A percentile compares a stretch with the other conserved stretches of the same genome.
Conservation (phyloP, 2,329 filamentous ascomycete genomes). For the Trichothecium sympodiale region DNA sequence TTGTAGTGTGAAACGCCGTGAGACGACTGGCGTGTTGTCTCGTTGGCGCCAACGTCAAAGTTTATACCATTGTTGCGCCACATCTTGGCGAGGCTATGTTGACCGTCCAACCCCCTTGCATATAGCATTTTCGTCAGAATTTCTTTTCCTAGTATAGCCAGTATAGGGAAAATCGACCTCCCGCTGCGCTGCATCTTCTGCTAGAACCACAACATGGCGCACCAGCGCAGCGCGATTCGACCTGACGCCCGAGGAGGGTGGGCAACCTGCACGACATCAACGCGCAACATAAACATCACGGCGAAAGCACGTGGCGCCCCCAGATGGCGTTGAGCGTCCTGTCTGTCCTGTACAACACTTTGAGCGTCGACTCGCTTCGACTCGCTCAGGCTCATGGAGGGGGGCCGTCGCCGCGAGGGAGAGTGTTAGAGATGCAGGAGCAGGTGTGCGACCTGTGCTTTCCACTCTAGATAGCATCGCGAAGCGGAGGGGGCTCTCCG, state of each 20-base stretch:
- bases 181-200: constrained; percentile 69
- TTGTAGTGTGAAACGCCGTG: constrained; percentile 72
- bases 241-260: constrained; percentile 61
- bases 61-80: constrained; percentile 75
- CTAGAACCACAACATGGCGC: constrained; percentile 76
- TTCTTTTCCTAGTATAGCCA: no score
- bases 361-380: constrained; percentile 67
- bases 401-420: constrained; percentile 62
- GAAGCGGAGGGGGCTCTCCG: constrained; percentile 61
- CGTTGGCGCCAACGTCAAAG: constrained; percentile 64
- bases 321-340: constrained; percentile 70
- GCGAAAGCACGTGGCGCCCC: constrained; percentile 81
- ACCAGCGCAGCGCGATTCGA: constrained; percentile 74
- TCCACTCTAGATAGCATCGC: constrained; percentile 70
- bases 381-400: constrained; percentile 62
- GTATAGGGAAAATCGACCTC: no score
- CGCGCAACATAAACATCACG: no score
- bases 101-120: no score
- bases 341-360: constrained; percentile 79
- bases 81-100: constrained; percentile 67
- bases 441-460: constrained; percentile 80
- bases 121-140: no score
- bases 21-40: constrained; percentile 69
- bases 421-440: constrained; percentile 69
- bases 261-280: constrained; percentile 88